Base-by-base conservation (phyloP, 2,329 filamentous ascomycete species). In the Zopfia rhizophila region DNA sequence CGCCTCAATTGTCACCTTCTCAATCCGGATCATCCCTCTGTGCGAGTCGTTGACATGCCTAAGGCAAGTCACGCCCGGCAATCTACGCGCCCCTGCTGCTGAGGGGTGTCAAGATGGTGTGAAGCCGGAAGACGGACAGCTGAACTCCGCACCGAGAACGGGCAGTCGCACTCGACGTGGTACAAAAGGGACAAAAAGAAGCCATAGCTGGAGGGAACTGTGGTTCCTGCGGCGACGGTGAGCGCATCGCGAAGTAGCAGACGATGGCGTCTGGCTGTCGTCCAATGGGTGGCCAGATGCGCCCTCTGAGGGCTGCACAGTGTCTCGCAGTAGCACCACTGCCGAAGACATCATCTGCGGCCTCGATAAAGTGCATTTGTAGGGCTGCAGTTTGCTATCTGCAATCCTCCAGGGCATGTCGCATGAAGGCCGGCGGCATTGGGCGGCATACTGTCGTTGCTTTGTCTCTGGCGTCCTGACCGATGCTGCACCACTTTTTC, bases 1-100 rank as follows among this genome's bases (percentile, higher is more conserved):
- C n/a, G 24, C 8, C 24, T 14, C 35, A 27, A 5, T 47, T 61
- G 60, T 57, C 58, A 66, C 65, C 65, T 66, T 68, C 63, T 66
- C 27, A 11, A 30, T 45, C 4, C 33, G 44, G 44, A 30, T 7
- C 6, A 14, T 31, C 37, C 39, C 39, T 38, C 46, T 45, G 17
- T 11, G 12, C 28, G 35, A 19, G 30, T 5, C 19, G 18, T 47
- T 48, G 51, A 51, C 39, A 43, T 56, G n/a, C n/a, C n/a, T n/a
- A n/a, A n/a, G n/a, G n/a, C n/a, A n/a, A n/a, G n/a, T 27, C 24
- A n/a, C 24, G 24, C 8, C n/a, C 8, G 49, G 63, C 53, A 62
- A 60, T 54, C 48, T 54, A 47, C 29, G 33, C 43, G 55, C 48
- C 60, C 58, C 55, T 58, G 55, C 56, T 44, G 27, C 38, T 28